A percentile compares a stretch with the other conserved stretches of the same genome.
Conservation (phyloP, 2,329 filamentous ascomycete genomes). For the Talaromyces amestolkiae region DNA sequence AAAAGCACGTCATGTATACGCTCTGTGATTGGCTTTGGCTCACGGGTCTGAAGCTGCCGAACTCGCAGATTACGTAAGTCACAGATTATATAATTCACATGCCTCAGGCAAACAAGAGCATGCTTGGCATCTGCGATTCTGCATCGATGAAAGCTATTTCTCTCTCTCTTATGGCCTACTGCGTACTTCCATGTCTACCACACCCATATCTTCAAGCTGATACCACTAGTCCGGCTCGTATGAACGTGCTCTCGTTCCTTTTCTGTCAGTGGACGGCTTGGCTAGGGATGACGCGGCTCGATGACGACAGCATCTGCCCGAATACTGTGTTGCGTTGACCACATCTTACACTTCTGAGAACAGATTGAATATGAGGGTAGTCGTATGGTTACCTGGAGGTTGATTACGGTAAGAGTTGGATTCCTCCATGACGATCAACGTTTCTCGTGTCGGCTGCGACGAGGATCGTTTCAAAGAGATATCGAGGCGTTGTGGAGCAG, state of each 20-base stretch:
- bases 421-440: not conserved
- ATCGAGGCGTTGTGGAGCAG: not conserved
- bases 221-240: not conserved
- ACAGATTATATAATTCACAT: not conserved
- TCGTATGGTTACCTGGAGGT: not conserved
- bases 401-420: not conserved
- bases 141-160: not conserved
- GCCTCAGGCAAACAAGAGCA: not conserved
- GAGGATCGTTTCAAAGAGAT: not conserved
- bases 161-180: not conserved
- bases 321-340: not conserved
- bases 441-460: not conserved
- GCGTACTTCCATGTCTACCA: not conserved
- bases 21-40: conserved; percentile 16
- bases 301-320: conserved; percentile 5
- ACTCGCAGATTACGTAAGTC: not conserved
- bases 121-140: not conserved
- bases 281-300: conserved; percentile 15
- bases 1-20: conserved; percentile 16
- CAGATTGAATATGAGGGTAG: not conserved
- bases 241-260: not conserved
- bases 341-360: not conserved
- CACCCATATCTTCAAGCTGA: not conserved
- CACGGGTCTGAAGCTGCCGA: not conserved
- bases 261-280: not conserved